These are phyloP conservation scores for Aspergillus nidulans DNA, from an alignment of 495 filamentous ascomycete genomes.

Conservation along the genomic window DNA sequence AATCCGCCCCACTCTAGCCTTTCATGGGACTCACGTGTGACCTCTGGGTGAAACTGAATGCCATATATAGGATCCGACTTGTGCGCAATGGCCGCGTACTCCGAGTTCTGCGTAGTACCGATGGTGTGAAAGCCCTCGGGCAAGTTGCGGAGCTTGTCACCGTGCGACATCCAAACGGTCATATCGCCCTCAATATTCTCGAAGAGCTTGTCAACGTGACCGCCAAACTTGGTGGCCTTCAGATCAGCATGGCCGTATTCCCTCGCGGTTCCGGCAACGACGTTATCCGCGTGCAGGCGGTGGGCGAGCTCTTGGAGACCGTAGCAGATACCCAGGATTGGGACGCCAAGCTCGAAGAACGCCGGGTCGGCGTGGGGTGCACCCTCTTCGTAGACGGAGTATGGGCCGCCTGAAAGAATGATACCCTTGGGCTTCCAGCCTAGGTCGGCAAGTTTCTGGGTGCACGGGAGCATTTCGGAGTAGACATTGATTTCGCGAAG, in stretches of 20 bases:
- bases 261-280: slow-evolving; percentile 63
- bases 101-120: slow-evolving; percentile 68
- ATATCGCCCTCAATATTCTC: slow-evolving; percentile 59
- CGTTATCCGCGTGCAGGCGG: slow-evolving; percentile 61
- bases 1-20: background rate
- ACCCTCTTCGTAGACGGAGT: slow-evolving; percentile 66
- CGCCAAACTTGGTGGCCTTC: slow-evolving; percentile 43
- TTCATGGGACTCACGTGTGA: slow-evolving; percentile 38
- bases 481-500: slow-evolving; percentile 80
- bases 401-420: slow-evolving; percentile 67
- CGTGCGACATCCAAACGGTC: slow-evolving; percentile 83
- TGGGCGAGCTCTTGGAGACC: slow-evolving; percentile 81
- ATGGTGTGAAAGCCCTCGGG: slow-evolving; percentile 68
- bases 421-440: slow-evolving; percentile 78
- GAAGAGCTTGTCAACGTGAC: slow-evolving; percentile 70
- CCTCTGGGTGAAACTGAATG: slow-evolving; percentile 87
- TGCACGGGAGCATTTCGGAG: slow-evolving; percentile 91
- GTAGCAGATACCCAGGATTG: slow-evolving; percentile 77
- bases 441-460: slow-evolving; percentile 74
- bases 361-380: slow-evolving; percentile 76
- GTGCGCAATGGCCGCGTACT: slow-evolving; percentile 80
- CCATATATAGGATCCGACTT: slow-evolving; percentile 54
- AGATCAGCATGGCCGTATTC: slow-evolving; percentile 70
- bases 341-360: slow-evolving; percentile 73
- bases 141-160: slow-evolving; percentile 72